phyloP scores from a whole-genome alignment of 371 early-diverging fungal genomes.

The Actinomortierella ambigua region DNA sequence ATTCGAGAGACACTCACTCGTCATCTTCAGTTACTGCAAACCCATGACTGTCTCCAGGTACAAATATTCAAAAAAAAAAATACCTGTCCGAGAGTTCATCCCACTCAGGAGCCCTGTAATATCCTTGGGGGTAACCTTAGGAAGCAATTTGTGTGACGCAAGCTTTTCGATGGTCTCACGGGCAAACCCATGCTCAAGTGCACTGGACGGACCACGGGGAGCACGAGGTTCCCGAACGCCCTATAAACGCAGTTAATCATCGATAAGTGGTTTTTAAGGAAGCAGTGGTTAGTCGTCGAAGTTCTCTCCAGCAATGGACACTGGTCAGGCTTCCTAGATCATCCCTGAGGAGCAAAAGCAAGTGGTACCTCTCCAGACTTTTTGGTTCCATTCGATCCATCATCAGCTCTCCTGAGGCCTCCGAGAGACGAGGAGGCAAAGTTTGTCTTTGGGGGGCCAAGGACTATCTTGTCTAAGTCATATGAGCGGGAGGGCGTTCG shows the following conservation, averaged over 20 bases:
- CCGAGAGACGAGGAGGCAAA: conserved; percentile 61
- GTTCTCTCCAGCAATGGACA: no score
- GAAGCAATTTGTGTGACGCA: conserved; percentile 25
- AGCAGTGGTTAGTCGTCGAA: no score
- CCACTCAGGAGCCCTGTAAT: conserved; percentile 39
- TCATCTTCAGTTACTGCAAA: no score
- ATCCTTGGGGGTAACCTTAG: conserved; percentile 41
- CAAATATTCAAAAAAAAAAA: no score
- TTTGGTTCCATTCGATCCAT: conserved; percentile 34
- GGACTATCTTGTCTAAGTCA: conserved; percentile 51
- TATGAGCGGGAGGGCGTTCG: neutral
- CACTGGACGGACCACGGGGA: conserved; percentile 38
- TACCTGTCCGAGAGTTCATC: conserved; percentile 16
- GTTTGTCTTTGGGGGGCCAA: conserved; percentile 63
- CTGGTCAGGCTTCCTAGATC: no score
- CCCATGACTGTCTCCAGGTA: no score
- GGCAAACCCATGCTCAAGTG: conserved; percentile 41
- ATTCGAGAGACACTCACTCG: no score
- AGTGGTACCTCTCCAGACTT: conserved; percentile 22
- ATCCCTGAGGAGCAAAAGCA: no score
- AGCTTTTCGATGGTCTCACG: conserved; percentile 42
- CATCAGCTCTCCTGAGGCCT: conserved; percentile 57
- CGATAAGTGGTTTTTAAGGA: no score
- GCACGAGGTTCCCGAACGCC: conserved; percentile 20
- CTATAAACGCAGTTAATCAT: no score